Conservation (phyloP, 176 grass and related monocot genomes). For the Triticum urartu region DNA sequence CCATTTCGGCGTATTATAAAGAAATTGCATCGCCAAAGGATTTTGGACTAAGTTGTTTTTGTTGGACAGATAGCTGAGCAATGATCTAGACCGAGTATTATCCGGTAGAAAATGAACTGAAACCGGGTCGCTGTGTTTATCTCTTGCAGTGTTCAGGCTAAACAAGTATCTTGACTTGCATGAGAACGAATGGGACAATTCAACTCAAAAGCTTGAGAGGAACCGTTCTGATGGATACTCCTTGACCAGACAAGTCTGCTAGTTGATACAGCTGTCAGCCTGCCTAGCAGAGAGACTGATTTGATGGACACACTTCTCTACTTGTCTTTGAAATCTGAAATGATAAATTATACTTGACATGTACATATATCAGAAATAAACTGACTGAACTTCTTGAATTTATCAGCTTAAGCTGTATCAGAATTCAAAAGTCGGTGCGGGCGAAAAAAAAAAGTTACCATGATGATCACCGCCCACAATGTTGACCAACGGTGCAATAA, state of each 20-base stretch:
- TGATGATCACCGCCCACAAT: too few species aligned
- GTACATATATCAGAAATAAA: background rate
- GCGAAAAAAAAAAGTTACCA: too few species aligned
- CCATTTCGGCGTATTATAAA: background rate
- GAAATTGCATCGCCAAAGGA: background rate
- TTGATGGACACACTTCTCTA: background rate
- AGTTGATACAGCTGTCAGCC: conserved; percentile 10
- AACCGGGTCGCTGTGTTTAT: background rate
- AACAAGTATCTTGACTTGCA: conserved; percentile 27
- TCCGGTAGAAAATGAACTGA: background rate
- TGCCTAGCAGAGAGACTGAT: background rate
- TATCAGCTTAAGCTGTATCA: too few species aligned
- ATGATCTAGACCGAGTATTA: background rate
- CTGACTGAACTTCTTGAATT: too few species aligned
- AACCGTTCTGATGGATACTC: background rate
- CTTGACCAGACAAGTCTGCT: conserved; percentile 21
- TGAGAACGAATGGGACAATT: background rate
- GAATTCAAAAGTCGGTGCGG: too few species aligned
- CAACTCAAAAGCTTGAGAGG: background rate
- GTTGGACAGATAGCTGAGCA: background rate
- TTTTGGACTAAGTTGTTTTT: background rate
- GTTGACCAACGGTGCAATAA: too few species aligned
- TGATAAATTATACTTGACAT: background rate
- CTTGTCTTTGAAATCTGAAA: background rate
- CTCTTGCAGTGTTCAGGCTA: background rate